These are phyloP conservation scores for Tagetes erecta DNA, from an alignment of 129 eudicot species.

Conservation along the genomic window DNA sequence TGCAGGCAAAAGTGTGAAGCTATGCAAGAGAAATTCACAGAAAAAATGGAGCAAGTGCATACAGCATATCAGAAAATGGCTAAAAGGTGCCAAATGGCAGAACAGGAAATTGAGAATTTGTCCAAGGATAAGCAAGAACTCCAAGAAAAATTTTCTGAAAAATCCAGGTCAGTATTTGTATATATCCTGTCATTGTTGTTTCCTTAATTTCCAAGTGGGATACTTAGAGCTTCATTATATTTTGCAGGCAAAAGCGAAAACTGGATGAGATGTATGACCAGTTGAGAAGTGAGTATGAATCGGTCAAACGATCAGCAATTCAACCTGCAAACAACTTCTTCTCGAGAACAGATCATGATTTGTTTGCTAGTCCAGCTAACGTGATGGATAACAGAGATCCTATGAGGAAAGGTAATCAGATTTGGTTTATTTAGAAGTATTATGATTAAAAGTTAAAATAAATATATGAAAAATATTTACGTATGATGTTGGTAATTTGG, in stretches of 20 bases:
- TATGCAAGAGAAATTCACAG: conserved; percentile 82
- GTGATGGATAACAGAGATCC: conserved; percentile 78
- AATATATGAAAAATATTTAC: background rate
- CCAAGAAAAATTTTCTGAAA: conserved; percentile 89
- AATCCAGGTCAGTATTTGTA: conserved; percentile 64
- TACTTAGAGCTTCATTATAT: conserved; percentile 16
- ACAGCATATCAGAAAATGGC: conserved; percentile 89
- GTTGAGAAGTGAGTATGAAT: conserved; percentile 80
- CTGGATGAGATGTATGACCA: conserved; percentile 97
- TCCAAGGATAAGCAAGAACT: conserved; percentile 90
- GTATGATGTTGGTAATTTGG: conserved; percentile 30
- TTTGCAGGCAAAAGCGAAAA: conserved; percentile 74
- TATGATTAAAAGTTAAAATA: conserved; percentile 1
- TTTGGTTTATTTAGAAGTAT: conserved; percentile 25
- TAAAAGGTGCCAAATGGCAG: conserved; percentile 90
- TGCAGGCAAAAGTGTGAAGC: conserved; percentile 79
- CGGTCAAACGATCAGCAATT: conserved; percentile 75
- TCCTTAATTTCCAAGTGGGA: background rate
- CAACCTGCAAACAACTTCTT: conserved; percentile 78
- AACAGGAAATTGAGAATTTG: conserved; percentile 78
- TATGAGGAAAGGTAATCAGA: conserved; percentile 64
- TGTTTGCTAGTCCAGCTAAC: conserved; percentile 74
- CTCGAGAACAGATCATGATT: conserved; percentile 63
- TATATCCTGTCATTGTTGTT: background rate
- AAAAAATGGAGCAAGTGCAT: conserved; percentile 87